Evolutionary conservation across 176 grass and related monocot species (phyloP), one percentile per base, ranked within the genome.

Genomic region (Bromus sterilis): DNA sequence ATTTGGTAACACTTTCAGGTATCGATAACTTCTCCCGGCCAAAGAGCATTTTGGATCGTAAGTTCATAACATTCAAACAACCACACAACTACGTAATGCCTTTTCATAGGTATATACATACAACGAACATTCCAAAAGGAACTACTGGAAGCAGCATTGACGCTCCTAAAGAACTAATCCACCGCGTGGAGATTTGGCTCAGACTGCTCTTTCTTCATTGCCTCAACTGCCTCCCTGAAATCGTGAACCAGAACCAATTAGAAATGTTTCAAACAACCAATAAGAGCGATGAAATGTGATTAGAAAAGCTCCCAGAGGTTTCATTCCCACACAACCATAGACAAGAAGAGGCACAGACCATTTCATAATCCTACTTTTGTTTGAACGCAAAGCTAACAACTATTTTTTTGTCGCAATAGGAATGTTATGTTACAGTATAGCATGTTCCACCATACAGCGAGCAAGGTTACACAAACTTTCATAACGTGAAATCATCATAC

Each of bases 151-250:
- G 9, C 16, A 56, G 26, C 11, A 67, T 6, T 11, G 53, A 15
- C 60, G 39, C 42, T 6, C 10, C 11, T 0, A 5, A 6, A 29
- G 49, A 28, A 14, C 74, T 78, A 77, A 14, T 78, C 74, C 9
- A 33, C 2, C 0, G 12, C 20, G 25, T 55, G 4, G 43, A 76
- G 44, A 24, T 35, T 56, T 29, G 13, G 55, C n/a, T 29, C 72
- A 56, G 46, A 14, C 7, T 76, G 12, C 67, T 84, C 60, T 59
- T 56, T 76, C 71, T 26, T 76, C 82, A 68, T 77, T 6, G 59
- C 82, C 5, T 67, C 59, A 0, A 63, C 61, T 1, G 44, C 72
- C 59, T 55, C 71, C 72, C 82, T 84, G 32, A 55, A 46, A 83
- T 41, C 9, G 32, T 9, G 16, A 66, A 21, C 2, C 0, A 7